Conservation (phyloP, 331 rosid genomes). For the Erythrophleum ivorense region DNA sequence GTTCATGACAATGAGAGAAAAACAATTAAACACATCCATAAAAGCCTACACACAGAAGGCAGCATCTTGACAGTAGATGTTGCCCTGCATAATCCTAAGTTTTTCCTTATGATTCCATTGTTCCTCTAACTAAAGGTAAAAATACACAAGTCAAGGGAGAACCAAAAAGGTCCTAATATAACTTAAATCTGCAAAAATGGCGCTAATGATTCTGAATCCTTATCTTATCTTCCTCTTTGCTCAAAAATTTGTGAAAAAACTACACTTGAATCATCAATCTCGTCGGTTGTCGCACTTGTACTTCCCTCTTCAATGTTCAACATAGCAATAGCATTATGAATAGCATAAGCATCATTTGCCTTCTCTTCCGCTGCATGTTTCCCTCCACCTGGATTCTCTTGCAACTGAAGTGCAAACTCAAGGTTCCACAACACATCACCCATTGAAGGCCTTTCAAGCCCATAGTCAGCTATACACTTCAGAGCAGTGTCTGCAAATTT, state of each 20-base stretch:
- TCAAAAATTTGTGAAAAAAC: conserved; percentile 47
- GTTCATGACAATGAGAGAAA: neutral
- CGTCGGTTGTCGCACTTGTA: neutral
- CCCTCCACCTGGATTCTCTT: conserved; percentile 41
- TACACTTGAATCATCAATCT: conserved; percentile 29
- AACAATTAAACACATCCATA: neutral
- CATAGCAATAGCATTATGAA: conserved; percentile 7
- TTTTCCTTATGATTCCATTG: neutral
- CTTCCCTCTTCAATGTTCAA: conserved; percentile 35
- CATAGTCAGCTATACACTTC: conserved; percentile 44
- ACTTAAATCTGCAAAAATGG: neutral
- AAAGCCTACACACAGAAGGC: neutral
- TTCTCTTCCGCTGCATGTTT: conserved; percentile 26
- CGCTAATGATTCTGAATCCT: conserved; percentile 7
- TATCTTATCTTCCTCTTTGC: conserved; percentile 48
- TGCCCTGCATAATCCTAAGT: neutral
- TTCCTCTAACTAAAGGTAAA: neutral
- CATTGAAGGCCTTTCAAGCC: conserved; percentile 49
- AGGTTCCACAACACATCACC: conserved; percentile 53
- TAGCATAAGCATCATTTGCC: conserved; percentile 41
- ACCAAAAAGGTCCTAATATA: neutral
- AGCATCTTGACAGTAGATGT: neutral
- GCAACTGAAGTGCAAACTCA: conserved; percentile 49
- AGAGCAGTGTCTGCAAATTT: conserved; percentile 41
- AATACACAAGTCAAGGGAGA: neutral